These are phyloP conservation scores for Pholiota molesta DNA, from an alignment of 768 basidiomycete genomes.

Conservation along the genomic window DNA sequence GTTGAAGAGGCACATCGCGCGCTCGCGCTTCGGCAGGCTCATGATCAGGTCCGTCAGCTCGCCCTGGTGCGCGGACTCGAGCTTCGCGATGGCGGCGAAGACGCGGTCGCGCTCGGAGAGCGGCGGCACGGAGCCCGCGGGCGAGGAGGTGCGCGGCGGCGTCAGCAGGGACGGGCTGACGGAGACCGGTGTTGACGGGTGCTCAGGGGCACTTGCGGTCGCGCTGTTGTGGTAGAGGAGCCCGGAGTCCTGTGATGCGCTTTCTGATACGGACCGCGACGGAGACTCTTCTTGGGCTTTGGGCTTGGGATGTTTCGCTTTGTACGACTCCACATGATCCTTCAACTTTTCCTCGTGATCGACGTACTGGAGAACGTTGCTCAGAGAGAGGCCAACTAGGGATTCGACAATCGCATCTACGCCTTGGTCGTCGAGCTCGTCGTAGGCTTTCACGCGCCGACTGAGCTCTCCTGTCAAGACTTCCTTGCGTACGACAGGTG, in stretches of 20 bases:
- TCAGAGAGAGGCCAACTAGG: conserved; percentile 69
- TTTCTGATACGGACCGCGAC: conserved; percentile 41
- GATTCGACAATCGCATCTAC: conserved; percentile 71
- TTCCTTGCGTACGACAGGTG: conserved; percentile 87
- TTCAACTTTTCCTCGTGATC: conserved; percentile 68
- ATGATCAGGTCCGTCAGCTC: conserved; percentile 82
- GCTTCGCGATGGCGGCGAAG: conserved; percentile 60
- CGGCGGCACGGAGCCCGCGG: conserved; percentile 62
- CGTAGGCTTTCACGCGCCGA: conserved; percentile 66
- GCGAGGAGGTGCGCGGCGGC: conserved; percentile 84
- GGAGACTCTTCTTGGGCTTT: conserved; percentile 41
- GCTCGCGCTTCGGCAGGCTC: conserved; percentile 86
- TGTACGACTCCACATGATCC: conserved; percentile 59
- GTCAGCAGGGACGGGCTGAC: conserved; percentile 75
- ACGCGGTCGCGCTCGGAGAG: conserved; percentile 78
- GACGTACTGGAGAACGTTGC: conserved; percentile 76
- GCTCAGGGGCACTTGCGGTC: conserved; percentile 88
- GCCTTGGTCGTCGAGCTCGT: conserved; percentile 54
- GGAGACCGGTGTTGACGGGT: conserved; percentile 85
- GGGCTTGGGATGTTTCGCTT: conserved; percentile 31
- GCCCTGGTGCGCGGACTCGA: conserved; percentile 59
- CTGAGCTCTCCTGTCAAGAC: conserved; percentile 83
- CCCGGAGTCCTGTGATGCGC: conserved; percentile 66
- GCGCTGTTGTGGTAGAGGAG: conserved; percentile 68
- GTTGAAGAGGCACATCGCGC: conserved; percentile 92